Evolutionary conservation across 441 rosid genomes (phyloP), one percentile per base, ranked within the genome.

Genomic region (Adansonia madagascariensis): DNA sequence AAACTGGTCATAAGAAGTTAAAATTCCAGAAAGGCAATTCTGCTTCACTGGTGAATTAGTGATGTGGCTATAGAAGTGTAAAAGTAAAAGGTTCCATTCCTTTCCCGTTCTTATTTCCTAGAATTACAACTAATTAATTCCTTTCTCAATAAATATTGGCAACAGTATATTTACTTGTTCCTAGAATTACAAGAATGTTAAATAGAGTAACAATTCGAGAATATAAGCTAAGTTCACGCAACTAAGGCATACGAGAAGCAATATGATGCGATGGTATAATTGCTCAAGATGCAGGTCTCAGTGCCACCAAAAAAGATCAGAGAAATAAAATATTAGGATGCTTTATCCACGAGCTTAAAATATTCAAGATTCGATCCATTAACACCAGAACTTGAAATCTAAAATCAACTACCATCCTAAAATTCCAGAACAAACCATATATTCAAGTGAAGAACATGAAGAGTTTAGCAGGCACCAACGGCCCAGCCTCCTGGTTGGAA

Each of bases 41-140:
- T 18, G 75, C 62, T 53, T 53, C 62, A 71, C 12, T 39, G 9
- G 49, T 55, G 49, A 71, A 68, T 12, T 47, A 69, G 20, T 47
- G 41, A 49, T 49, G 49, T 49, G 59, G 59, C 57, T 20, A 47
- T 14, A 22, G 14, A 2, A 44, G 14, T 10, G 35, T 62, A 12
- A 22, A 24, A 24, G 18, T 11, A 0, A 14, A 22, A 10, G 35
- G 10, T 22, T 22, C n/a, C 39, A 68, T 68, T 47, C n/a, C 39
- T 46, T 66, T 68, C 39, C 9, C 57, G 22, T 22, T 1, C 41
- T 47, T 47, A 67, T 47, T 43, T 68, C 14, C 64, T 41, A 73
- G 66, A 73, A 41, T 12, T 47, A 47, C 73, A 46, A 46, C 35
- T 46, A 46, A 41, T 43, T 55, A 46, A 67, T 67, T 68, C 72